Conservation (phyloP, 2,329 filamentous ascomycete species). For the Leptosphaerulina australis region DNA sequence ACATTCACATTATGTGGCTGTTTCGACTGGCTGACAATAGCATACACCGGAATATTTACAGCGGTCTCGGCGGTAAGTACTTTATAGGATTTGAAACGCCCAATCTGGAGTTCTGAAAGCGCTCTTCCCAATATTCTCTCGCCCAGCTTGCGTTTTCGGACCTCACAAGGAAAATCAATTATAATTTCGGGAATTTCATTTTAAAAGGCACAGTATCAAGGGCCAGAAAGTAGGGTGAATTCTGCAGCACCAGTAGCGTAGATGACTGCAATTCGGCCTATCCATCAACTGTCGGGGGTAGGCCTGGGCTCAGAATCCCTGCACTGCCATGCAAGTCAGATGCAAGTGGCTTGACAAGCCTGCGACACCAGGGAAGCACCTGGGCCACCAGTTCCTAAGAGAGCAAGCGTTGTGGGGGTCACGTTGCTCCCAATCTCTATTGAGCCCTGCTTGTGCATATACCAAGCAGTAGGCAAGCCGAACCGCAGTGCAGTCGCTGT, state of each 20-base stretch:
- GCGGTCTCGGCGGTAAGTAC: conserved; percentile 22
- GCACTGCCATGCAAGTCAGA: conserved; percentile 35
- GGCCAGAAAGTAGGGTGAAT: conserved; percentile 13
- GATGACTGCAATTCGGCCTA: conserved; percentile 5
- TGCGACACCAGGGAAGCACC: conserved; percentile 27
- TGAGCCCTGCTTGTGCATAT: background rate
- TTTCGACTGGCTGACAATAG: conserved; percentile 18
- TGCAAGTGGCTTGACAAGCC: conserved; percentile 32
- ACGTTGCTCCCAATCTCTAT: conserved; percentile 8
- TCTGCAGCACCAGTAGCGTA: conserved; percentile 16
- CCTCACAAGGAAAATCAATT: conserved; percentile 5
- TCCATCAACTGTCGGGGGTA: conserved; percentile 7
- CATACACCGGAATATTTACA: conserved; percentile 13
- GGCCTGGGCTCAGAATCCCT: conserved; percentile 34
- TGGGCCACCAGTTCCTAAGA: conserved; percentile 27
- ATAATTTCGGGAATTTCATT: background rate
- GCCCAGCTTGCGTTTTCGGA: conserved; percentile 21
- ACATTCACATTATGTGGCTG: conserved; percentile 2
- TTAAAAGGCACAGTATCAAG: conserved; percentile 7
- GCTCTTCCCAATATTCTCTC: conserved; percentile 18
- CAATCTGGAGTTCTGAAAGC: conserved; percentile 1
- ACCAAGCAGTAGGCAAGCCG: background rate
- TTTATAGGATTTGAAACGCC: background rate
- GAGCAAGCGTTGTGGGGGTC: conserved; percentile 24
- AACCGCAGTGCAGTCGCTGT: background rate